phyloP scores from a whole-genome alignment of 2,329 filamentous ascomycete species.

The Davidsoniella virescens region DNA sequence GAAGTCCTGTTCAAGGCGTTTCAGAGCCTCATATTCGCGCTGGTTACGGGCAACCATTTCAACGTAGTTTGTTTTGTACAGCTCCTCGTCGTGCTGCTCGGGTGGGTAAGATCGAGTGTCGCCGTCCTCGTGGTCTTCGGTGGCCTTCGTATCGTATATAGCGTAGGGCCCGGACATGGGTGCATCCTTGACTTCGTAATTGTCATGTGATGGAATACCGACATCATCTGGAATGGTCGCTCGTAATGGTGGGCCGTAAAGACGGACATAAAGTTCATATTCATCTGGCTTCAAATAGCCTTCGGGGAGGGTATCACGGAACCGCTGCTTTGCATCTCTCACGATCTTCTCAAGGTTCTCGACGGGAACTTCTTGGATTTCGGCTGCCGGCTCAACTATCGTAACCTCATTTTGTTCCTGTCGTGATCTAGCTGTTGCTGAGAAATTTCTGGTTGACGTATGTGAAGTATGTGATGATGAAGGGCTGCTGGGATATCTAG shows the following conservation, averaged over 20 bases:
- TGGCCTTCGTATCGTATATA: slow-evolving; percentile 1
- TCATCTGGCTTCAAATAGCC: slow-evolving; percentile 55
- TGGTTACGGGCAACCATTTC: slow-evolving; percentile 34
- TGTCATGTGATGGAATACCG: slow-evolving; percentile 26
- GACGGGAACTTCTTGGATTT: not conserved
- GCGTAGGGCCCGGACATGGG: slow-evolving; percentile 5
- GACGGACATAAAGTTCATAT: slow-evolving; percentile 56
- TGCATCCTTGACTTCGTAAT: slow-evolving; percentile 12
- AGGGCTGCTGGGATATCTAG: not conserved
- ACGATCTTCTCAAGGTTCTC: slow-evolving; percentile 45
- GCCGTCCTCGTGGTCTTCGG: slow-evolving; percentile 7
- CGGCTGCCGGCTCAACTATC: not conserved
- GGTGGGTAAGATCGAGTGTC: slow-evolving; percentile 6
- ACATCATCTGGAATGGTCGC: slow-evolving; percentile 44
- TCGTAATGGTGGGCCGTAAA: slow-evolving; percentile 63
- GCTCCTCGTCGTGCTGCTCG: slow-evolving; percentile 1
- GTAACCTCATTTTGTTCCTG: not conserved
- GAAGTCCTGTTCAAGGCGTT: slow-evolving; percentile 41
- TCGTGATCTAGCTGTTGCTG: not conserved
- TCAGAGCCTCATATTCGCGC: slow-evolving; percentile 38
- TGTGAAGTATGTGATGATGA: not conserved
- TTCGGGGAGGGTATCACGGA: slow-evolving; percentile 60
- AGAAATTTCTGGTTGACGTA: not conserved
- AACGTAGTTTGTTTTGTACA: slow-evolving; percentile 21
- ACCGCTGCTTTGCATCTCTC: slow-evolving; percentile 54